These are phyloP conservation scores for Chionographis japonica DNA, from an alignment of 106 monocot species.

Conservation along the genomic window DNA sequence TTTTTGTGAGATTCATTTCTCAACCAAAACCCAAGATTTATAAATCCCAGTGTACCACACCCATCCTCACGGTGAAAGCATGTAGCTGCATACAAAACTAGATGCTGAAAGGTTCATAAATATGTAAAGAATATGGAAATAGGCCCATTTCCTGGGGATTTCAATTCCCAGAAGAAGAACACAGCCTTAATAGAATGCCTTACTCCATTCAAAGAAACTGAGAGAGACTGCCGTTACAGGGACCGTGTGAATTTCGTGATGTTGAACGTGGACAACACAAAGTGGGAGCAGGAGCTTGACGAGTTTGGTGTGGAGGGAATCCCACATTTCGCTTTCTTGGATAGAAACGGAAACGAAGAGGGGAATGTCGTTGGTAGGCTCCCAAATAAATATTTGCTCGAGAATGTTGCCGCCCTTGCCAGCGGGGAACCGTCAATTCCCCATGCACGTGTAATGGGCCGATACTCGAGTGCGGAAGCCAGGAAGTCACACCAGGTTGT, in stretches of 20 bases:
- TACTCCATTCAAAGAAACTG: neutral
- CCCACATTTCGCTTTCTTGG: conserved; percentile 93
- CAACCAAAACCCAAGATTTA: no score
- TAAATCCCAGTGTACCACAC: no score
- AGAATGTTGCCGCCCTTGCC: conserved; percentile 84
- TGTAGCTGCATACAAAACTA: no score
- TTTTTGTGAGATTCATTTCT: no score
- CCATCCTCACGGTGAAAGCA: no score
- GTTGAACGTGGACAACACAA: conserved; percentile 96
- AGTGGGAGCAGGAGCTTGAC: conserved; percentile 97
- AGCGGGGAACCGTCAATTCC: conserved; percentile 71
- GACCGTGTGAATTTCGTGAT: conserved; percentile 86
- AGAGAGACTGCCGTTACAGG: conserved; percentile 26
- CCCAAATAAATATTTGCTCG: conserved; percentile 71
- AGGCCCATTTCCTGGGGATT: no score
- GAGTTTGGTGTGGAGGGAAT: conserved; percentile 99
- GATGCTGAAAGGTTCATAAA: no score
- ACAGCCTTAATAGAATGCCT: neutral
- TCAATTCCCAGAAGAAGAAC: no score
- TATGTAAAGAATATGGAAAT: no score
- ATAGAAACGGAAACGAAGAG: conserved; percentile 85
- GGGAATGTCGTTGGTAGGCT: conserved; percentile 84
- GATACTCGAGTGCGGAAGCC: conserved; percentile 66
- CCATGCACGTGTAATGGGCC: conserved; percentile 69
- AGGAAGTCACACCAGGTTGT: conserved; percentile 70